Evolutionary conservation across 345 rosid species (phyloP), one percentile per base, ranked within the genome.

Genomic region (Physaria fendleri): DNA sequence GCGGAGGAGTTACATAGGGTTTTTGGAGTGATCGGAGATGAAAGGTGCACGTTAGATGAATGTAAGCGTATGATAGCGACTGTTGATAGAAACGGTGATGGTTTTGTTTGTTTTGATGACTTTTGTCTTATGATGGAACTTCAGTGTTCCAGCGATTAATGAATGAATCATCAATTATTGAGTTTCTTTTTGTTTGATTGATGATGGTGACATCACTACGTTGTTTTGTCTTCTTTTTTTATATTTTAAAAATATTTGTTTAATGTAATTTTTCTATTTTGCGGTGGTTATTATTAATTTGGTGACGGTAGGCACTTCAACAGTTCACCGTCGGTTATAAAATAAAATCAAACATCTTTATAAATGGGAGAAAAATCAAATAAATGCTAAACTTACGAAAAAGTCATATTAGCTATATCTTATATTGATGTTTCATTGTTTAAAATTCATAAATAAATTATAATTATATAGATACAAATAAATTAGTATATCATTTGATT

Each of bases 71-170:
- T 93, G 97, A 87, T 93, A 73, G 87, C 82, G 1, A 75, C 43
- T 1, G 96, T 90, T 5, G 95, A 81, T 76, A 77, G 64, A 55
- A 85, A 78, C 30, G 85, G 82, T 5, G 89, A 85, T 3, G 99
- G 97, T 24, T 85, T 90, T 65, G 99, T 93, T 40, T 87, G 97
- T 72, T 93, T 89, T 62, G 83, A 81, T 40, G 99, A 93, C 66
- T 93, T 93, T 53, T 55, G 72, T 1, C 78, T 73, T 2, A 85
- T 93, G 96, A 90, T 93, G 99, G 87, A 75, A 60, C 65, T 57
- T 16, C 79, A 76, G 34, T 9, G 34, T 48, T 32, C 69, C 71
- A 61, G 52, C 44, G 46, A 18, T 68, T 55, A 35, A 21, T 61
- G 29, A 60, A n/a, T n/a, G n/a, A n/a, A n/a, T 59, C 20, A 68